Conservation (phyloP, 306 rosid species). For the Lathyrus oleraceus region DNA sequence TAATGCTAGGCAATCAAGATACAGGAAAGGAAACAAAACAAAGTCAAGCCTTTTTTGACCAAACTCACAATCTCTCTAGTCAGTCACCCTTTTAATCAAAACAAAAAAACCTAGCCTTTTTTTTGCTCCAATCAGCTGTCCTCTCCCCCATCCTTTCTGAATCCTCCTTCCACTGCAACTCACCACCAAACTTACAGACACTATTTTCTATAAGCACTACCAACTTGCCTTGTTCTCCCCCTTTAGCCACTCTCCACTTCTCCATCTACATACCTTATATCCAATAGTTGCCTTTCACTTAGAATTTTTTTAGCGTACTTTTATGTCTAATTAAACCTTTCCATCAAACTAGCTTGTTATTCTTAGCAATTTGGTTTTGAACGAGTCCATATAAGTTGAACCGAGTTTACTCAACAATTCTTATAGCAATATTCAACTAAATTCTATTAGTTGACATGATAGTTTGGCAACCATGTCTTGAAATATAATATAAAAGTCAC, state of each 20-base stretch:
- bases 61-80: neutral
- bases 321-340: neutral
- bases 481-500: conserved; percentile 1
- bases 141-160: neutral
- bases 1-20: neutral
- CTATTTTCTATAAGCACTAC: neutral
- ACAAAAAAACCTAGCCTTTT: neutral
- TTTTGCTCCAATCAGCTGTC: neutral
- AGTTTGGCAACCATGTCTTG: neutral
- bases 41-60: neutral
- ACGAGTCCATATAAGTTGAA: neutral
- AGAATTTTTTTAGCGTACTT: neutral
- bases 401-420: neutral
- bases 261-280: neutral
- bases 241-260: neutral
- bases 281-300: neutral
- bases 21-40: neutral
- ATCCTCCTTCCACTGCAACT: neutral
- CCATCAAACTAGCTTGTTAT: neutral
- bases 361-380: neutral
- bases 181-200: neutral
- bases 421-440: neutral
- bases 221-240: neutral
- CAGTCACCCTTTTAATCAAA: neutral
- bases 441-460: neutral